These are phyloP conservation scores for Rhizopogon vinicolor DNA, from an alignment of 768 basidiomycete species.

Conservation along the genomic window DNA sequence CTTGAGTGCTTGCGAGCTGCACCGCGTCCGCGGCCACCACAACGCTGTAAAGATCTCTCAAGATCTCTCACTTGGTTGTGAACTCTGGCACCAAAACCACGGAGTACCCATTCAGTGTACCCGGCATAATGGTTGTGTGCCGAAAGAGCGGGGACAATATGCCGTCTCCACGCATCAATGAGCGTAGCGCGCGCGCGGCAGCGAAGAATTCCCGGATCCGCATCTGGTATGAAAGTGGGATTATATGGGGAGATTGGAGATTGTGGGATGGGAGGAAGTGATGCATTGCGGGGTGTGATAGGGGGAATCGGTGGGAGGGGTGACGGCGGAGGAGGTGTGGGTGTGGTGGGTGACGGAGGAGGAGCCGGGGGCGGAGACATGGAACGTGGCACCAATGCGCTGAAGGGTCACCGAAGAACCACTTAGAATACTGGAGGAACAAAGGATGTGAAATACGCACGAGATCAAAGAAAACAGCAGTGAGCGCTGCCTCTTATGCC, in stretches of 20 bases:
- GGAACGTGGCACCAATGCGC: slow-evolving; percentile 28
- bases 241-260: slow-evolving; percentile 19
- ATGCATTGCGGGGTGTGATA: slow-evolving; percentile 20
- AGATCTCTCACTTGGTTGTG: slow-evolving; percentile 14
- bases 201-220: slow-evolving; percentile 42
- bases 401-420: slow-evolving; percentile 8
- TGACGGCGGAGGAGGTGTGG: slow-evolving; percentile 20
- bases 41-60: slow-evolving; percentile 11
- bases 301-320: slow-evolving; percentile 25
- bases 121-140: slow-evolving; percentile 28
- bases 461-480: slow-evolving; percentile 66
- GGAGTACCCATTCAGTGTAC: slow-evolving; percentile 28
- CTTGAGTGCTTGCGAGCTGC: slow-evolving; percentile 42
- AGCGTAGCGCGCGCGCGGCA: slow-evolving; percentile 62
- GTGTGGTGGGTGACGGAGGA: slow-evolving; percentile 14
- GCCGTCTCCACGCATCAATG: slow-evolving; percentile 61
- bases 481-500: slow-evolving; percentile 69
- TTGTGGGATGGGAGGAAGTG: slow-evolving; percentile 10
- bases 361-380: slow-evolving; percentile 19
- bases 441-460: slow-evolving; percentile 28
- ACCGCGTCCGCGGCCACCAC: not conserved
- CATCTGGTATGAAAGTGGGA: slow-evolving; percentile 4
- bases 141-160: slow-evolving; percentile 51
- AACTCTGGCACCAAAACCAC: slow-evolving; percentile 16
- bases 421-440: slow-evolving; percentile 5